Evolutionary conservation across 1,139 yeast genomes (phyloP).

Genomic region (Protomyces inundatus): DNA sequence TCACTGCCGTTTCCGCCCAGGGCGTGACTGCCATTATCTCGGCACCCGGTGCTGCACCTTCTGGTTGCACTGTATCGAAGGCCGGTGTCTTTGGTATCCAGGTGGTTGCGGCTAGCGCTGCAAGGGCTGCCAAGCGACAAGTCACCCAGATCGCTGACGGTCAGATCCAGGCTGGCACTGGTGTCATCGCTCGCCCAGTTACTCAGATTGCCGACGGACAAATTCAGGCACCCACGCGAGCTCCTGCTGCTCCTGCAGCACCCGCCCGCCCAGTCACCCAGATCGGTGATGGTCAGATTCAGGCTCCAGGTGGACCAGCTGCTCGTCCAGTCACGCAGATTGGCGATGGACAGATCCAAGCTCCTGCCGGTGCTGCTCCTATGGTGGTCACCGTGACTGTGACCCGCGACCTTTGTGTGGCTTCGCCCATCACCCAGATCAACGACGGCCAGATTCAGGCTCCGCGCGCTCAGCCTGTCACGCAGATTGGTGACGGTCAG

Average conservation of each 20-base stretch:
- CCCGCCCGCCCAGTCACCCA: slow-evolving; percentile 35
- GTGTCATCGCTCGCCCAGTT: slow-evolving; percentile 30
- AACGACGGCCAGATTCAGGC: slow-evolving; percentile 49
- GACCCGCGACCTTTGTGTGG: slow-evolving; percentile 31
- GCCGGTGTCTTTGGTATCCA: slow-evolving; percentile 22
- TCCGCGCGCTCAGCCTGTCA: slow-evolving; percentile 37
- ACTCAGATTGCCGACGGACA: slow-evolving; percentile 43
- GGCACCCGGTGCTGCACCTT: slow-evolving; percentile 15
- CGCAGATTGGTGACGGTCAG: slow-evolving; percentile 61
- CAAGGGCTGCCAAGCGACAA: slow-evolving; percentile 27
- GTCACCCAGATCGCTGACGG: slow-evolving; percentile 44
- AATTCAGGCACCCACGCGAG: slow-evolving; percentile 36
- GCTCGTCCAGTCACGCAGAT: slow-evolving; percentile 45
- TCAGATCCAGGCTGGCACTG: slow-evolving; percentile 43
- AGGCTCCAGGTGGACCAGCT: slow-evolving; percentile 35
- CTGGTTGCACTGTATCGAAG: slow-evolving; percentile 7
- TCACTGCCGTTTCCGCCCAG: slow-evolving; percentile 29
- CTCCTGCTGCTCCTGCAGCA: slow-evolving; percentile 32
- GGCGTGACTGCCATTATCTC: slow-evolving; percentile 20
- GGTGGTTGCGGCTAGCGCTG: slow-evolving; percentile 1
- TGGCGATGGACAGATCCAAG: slow-evolving; percentile 49
- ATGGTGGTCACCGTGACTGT: slow-evolving; percentile 31
- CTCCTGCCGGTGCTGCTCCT: slow-evolving; percentile 37
- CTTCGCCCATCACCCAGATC: slow-evolving; percentile 44
- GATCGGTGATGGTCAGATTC: slow-evolving; percentile 43